Base-by-base conservation (phyloP, 306 rosid species). In the Cajanus cajan region DNA sequence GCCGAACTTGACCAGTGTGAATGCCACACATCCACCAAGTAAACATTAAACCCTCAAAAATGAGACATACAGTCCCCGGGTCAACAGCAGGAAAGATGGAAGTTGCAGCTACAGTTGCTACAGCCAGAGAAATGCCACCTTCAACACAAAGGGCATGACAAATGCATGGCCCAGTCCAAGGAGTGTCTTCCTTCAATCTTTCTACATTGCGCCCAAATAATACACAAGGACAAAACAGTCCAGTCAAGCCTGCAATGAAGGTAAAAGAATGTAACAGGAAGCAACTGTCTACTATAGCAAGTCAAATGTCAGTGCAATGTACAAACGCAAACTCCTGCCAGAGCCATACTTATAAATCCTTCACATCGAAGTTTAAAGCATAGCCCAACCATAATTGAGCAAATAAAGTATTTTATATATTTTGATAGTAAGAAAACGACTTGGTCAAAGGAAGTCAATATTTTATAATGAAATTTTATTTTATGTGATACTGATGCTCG, bases 1-100 rank as follows among this genome's bases (percentile, higher is more conserved):
- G 99, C 64, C 99, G 90, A 82, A 87, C 87, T 75, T 89, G 92
- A 82, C 99, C 99, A 37, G 93, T 90, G 79, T 93, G 91, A 65
- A 90, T 90, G 71, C 98, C 98, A 68, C 98, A 96, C 94, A 96
- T 91, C 99, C 99, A 93, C 99, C 99, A 96, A 37, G 96, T 86
- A 83, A 96, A 96, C 19, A 96, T 58, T 61, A 93, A 88, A 43
- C 99, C 96, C 92, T 96, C 99, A 13, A 86, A 68, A 39, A 96
- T 64, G 72, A 96, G 98, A 77, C 91, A 90, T 39, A 88, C 21
- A 11, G 95, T 87, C 61, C 87, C 89, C 0, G 94, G 96, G 50
- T 93, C 90, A 70, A 88, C 0, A 79, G 90, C 92, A 68, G 93
- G 82, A 59, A 89, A 16, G 70, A 89, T 16, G 76, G 71, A 78